Conservation (phyloP, 176 grass and related monocot species). For the Ensete glaucum region DNA sequence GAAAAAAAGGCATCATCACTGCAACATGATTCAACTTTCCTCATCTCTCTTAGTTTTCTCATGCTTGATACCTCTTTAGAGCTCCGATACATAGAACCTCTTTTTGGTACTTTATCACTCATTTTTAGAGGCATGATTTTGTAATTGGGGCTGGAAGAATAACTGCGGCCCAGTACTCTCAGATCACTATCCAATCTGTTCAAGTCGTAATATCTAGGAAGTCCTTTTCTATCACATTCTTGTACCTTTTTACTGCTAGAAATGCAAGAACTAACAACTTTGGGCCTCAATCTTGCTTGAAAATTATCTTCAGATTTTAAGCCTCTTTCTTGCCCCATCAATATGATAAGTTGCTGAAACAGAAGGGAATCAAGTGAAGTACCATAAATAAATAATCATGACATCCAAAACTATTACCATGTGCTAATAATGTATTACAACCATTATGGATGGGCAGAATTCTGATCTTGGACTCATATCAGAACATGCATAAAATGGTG, state of each 20-base stretch:
- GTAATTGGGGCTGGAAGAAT: constrained; percentile 52
- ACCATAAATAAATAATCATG: too few species aligned
- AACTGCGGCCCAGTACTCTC: constrained; percentile 13
- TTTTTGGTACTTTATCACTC: constrained; percentile 31
- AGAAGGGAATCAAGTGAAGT: background rate
- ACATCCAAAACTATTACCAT: too few species aligned
- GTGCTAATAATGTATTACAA: too few species aligned
- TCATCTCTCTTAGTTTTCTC: constrained; percentile 42
- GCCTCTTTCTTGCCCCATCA: constrained; percentile 50
- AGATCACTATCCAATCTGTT: constrained; percentile 38
- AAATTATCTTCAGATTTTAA: constrained; percentile 19
- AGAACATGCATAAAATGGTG: too few species aligned
- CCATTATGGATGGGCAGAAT: too few species aligned
- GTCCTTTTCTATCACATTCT: constrained; percentile 32
- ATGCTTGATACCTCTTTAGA: constrained; percentile 58
- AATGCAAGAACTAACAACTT: constrained; percentile 22
- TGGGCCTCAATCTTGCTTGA: constrained; percentile 7
- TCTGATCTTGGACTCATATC: too few species aligned
- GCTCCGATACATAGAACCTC: constrained; percentile 72
- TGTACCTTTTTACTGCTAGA: constrained; percentile 23
- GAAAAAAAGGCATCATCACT: constrained; percentile 37
- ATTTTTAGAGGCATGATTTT: constrained; percentile 67
- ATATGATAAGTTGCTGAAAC: constrained; percentile 1
- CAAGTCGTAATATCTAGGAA: constrained; percentile 25
- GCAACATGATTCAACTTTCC: constrained; percentile 34